Percentiles rank a stretch among this genome's conserved stretches.
These are phyloP conservation scores for Artemisia tridentata DNA, from an alignment of 129 eudicot genomes.

Conservation along the genomic window DNA sequence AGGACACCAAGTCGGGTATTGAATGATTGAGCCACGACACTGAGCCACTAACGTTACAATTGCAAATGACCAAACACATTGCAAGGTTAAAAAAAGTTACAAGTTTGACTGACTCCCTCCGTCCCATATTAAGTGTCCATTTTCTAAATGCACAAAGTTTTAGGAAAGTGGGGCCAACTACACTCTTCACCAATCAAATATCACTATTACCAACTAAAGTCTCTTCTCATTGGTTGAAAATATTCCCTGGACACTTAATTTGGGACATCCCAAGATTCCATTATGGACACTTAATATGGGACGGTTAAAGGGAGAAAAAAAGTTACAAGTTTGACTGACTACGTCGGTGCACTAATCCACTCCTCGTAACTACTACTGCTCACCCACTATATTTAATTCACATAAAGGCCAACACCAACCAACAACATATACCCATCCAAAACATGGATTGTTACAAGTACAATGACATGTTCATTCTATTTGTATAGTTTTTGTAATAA, in stretches of 20 bases:
- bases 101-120: no score
- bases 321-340: slow-evolving; percentile 12
- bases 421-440: background rate
- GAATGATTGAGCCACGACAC: slow-evolving; percentile 20
- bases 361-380: slow-evolving; percentile 9
- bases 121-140: no score
- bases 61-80: slow-evolving; percentile 13
- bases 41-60: background rate
- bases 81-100: slow-evolving; percentile 13
- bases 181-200: no score
- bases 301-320: no score
- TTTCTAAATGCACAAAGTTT: no score
- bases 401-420: slow-evolving; percentile 26
- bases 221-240: no score
- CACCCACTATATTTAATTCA: slow-evolving; percentile 23
- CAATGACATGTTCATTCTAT: background rate
- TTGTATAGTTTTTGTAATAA: no score
- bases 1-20: slow-evolving; percentile 5
- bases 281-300: no score
- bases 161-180: no score
- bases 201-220: no score
- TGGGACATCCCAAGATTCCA: no score
- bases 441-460: background rate
- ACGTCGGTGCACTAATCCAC: background rate
- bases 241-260: no score